A percentile compares a stretch with the other conserved stretches of the same genome.
Evolutionary conservation across 2,329 filamentous ascomycete genomes (phyloP).

Genomic region (Xylariales sp.): DNA sequence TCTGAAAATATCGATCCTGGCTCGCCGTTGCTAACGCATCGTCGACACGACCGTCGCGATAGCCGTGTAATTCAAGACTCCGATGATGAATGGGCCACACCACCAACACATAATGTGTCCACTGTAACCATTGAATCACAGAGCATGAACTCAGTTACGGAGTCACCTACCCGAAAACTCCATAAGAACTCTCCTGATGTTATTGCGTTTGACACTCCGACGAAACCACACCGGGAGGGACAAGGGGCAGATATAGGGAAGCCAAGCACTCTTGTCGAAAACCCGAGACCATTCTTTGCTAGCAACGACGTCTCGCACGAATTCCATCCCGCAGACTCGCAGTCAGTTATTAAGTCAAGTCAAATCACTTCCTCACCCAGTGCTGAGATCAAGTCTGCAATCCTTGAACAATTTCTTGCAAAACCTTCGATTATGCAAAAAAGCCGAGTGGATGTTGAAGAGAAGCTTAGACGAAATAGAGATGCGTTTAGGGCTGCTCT

Average conservation of each 20-base stretch:
- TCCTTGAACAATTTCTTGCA: slow-evolving; percentile 31
- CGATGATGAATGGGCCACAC: slow-evolving; percentile 49
- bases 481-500: slow-evolving; percentile 44
- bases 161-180: slow-evolving; percentile 10
- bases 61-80: slow-evolving; percentile 49
- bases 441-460: slow-evolving; percentile 33
- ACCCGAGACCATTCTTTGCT: not conserved
- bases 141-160: slow-evolving; percentile 8
- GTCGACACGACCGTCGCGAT: slow-evolving; percentile 21
- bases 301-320: not conserved
- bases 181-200: slow-evolving; percentile 11
- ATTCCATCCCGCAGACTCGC: not conserved
- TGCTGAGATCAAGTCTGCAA: slow-evolving; percentile 24
- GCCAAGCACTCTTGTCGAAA: slow-evolving; percentile 15
- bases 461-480: slow-evolving; percentile 41
- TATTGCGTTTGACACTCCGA: slow-evolving; percentile 19
- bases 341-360: slow-evolving; percentile 9
- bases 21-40: no score
- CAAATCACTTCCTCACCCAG: slow-evolving; percentile 14
- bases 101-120: slow-evolving; percentile 30
- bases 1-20: no score
- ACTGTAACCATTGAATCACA: slow-evolving; percentile 19
- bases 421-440: slow-evolving; percentile 27
- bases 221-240: slow-evolving; percentile 12
- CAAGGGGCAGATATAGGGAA: slow-evolving; percentile 10